Base-by-base conservation (phyloP, 1,284 basidiomycete species). In the Moniliophthora roreri region DNA sequence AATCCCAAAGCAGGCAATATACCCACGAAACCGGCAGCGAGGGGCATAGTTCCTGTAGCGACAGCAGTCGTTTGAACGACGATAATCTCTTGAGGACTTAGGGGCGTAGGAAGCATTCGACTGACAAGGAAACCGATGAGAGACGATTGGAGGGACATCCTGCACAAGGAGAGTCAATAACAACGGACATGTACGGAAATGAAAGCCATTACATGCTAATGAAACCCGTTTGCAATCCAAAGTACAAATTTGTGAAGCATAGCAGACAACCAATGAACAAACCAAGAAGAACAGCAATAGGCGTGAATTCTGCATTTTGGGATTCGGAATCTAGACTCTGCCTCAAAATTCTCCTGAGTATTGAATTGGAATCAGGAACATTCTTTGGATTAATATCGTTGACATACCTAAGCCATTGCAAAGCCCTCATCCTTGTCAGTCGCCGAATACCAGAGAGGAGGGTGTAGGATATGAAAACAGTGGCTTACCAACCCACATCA, bases 101-200 rank as follows among this genome's bases (percentile, higher is more conserved):
- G 80, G 0, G 91, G 87, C 3, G 72, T 77, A 1, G 85, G 85
- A 15, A 91, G 76, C 56, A 91, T 72, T 50, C 87, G 76, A 56
- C 95, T 95, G 51, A 97, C 69, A 1, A 95, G 84, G 68, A 90
- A 98, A 6, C 95, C 95, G 32, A 98, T 87, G 24, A 98, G 77
- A 16, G 93, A 90, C 1, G 91, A 93, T 65, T 98, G 95, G 6
- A 97, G 81, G 2, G 93, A 95, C 95, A 97, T 98, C 94, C 92
- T 94, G 57, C 9, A 39, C 35, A 50, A 34, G 46, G 52, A 44
- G 7, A 21, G 41, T 44, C 20, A 44, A 32, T 45, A 37, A 18
- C 51, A 16, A 32, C 38, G 24, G 50, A 6, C 23, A 20, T 32
- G 49, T 48, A 50, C 36, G 52, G 18, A 36, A 23, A 18, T 8